Evolutionary conservation across 345 rosid species (phyloP), one percentile per base, ranked within the genome.

Genomic region (Alliaria petiolata): DNA sequence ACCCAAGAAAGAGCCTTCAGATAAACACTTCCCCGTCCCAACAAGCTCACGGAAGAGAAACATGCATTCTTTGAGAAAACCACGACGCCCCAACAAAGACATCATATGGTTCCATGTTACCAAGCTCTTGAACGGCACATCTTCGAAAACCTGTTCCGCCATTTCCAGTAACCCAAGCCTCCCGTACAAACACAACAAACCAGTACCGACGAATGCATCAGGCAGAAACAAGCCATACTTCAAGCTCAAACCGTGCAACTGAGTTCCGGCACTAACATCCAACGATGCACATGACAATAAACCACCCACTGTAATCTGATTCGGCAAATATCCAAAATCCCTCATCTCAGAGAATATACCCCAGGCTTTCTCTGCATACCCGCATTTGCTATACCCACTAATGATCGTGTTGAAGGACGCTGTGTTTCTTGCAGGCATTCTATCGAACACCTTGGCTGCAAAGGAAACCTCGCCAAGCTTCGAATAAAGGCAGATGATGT

Each of bases 81-180:
- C 93, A 68, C 76, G 61, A 40, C 62, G 61, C 20, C 85, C 96
- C 70, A 84, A 79, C 74, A 85, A 62, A 65, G 83, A 81, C 65
- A 87, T 80, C 78, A 93, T 79, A 10, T 84, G 79, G 76, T 86
- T 93, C 91, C 96, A 91, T 19, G 95, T 93, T 63, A 78, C 85
- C 71, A 80, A 78, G 71, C 82, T 93, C 83, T 81, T 91, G 15
- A 35, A 19, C 2, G 97, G 83, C 89, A 91, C 83, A 73, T 81
- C 82, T 60, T 84, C 84, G 71, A 89, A 91, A 17, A 82, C 83
- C 35, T 36, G 63, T 51, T 77, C 72, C 8, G 84, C 83, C 79
- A 79, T 85, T 76, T 79, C 72, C 51, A 91, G 44, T 38, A 72
- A 68, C 53, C 82, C 89, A 46, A 64, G 59, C 87, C 81, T 87